phyloP scores from a whole-genome alignment of 345 rosid genomes.

The Eucalyptus cloeziana region DNA sequence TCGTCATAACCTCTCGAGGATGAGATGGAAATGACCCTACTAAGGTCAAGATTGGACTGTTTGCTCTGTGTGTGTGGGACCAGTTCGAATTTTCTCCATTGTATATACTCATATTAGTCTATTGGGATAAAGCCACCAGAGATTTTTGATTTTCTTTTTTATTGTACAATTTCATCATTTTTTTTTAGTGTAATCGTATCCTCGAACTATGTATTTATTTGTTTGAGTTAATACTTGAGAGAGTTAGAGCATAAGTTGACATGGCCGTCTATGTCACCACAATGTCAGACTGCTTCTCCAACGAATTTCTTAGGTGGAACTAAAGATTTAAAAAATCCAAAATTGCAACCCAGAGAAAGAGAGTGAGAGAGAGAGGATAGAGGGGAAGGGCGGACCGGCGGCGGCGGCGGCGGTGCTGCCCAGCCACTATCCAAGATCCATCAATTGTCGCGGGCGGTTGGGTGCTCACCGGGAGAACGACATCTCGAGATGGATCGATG shows the following conservation, averaged over 20 bases:
- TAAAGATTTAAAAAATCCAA: too few species aligned
- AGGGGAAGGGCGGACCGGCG: not conserved
- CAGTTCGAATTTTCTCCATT: too few species aligned
- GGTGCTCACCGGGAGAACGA: not conserved
- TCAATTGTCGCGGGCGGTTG: not conserved
- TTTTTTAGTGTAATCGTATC: too few species aligned
- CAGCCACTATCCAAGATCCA: not conserved
- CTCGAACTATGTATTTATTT: too few species aligned
- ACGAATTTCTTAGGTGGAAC: not conserved
- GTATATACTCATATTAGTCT: too few species aligned
- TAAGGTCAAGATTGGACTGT: too few species aligned
- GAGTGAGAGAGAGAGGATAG: not conserved
- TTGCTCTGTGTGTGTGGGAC: too few species aligned
- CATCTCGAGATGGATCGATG: not conserved
- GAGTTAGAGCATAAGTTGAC: not conserved
- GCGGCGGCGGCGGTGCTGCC: not conserved
- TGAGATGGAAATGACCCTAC: too few species aligned
- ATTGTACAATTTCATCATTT: not conserved
- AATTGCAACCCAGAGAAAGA: not conserved
- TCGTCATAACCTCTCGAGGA: too few species aligned
- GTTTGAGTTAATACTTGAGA: too few species aligned
- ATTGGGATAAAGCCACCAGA: too few species aligned
- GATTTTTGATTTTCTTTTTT: too few species aligned
- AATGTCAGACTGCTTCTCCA: not conserved
- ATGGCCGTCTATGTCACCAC: not conserved